These are phyloP conservation scores for Ophiocordyceps polyrhachis-furcata DNA, from an alignment of 2,329 filamentous ascomycete species.

Conservation along the genomic window DNA sequence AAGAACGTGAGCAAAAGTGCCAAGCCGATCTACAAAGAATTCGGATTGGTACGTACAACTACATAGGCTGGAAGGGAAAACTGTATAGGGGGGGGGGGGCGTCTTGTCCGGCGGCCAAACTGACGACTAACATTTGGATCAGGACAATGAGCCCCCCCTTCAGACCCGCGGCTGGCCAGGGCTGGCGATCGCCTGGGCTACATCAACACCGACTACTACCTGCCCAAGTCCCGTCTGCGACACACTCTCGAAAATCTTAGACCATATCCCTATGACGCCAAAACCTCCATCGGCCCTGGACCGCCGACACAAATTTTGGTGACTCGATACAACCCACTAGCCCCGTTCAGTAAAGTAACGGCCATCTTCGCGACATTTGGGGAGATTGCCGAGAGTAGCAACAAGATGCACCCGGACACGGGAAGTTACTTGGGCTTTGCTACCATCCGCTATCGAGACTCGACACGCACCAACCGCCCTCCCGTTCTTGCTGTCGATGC, in stretches of 20 bases:
- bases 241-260: slow-evolving; percentile 62
- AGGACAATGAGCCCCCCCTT: slow-evolving; percentile 64
- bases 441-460: slow-evolving; percentile 74
- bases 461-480: slow-evolving; percentile 23
- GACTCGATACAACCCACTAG: slow-evolving; percentile 86
- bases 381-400: slow-evolving; percentile 77
- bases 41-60: slow-evolving; percentile 45
- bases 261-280: slow-evolving; percentile 64
- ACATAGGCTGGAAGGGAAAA: slow-evolving; percentile 12
- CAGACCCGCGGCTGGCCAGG: slow-evolving; percentile 66
- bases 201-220: slow-evolving; percentile 51
- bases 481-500: slow-evolving; percentile 55
- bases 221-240: slow-evolving; percentile 51
- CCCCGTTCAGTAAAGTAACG: slow-evolving; percentile 58
- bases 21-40: slow-evolving; percentile 43
- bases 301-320: slow-evolving; percentile 84
- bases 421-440: slow-evolving; percentile 89
- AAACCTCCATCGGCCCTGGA: slow-evolving; percentile 71
- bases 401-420: slow-evolving; percentile 87
- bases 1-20: slow-evolving; percentile 34
- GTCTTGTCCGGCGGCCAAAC: slow-evolving; percentile 24
- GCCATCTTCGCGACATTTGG: slow-evolving; percentile 65
- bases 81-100: slow-evolving; percentile 24
- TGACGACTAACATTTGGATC: slow-evolving; percentile 38
- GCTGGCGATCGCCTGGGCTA: slow-evolving; percentile 42